phyloP scores from a whole-genome alignment of 495 filamentous ascomycete genomes.

The Chaetomidium leptoderma region DNA sequence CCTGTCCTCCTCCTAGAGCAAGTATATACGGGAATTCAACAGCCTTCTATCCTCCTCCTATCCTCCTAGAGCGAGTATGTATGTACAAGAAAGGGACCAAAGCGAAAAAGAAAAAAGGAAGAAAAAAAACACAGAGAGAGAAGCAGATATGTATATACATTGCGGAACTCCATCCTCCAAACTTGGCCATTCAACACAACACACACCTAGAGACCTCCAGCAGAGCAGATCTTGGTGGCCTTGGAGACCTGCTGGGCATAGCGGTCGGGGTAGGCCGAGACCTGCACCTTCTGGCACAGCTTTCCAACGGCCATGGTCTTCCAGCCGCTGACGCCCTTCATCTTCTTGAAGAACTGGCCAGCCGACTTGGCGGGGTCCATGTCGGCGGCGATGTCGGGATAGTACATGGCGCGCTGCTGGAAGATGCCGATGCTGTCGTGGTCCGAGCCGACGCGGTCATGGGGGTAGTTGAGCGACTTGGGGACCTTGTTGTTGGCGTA shows the following conservation, averaged over 20 bases:
- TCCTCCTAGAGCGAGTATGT: too few relatives aligned
- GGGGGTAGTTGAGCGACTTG: slow-evolving; percentile 1
- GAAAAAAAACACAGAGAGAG: not conserved
- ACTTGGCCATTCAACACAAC: too few relatives aligned
- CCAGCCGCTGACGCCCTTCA: slow-evolving; percentile 4
- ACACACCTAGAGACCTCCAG: not conserved
- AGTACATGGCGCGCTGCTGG: slow-evolving; percentile 7
- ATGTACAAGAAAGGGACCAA: not conserved
- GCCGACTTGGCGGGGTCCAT: not conserved
- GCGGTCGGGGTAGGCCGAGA: not conserved
- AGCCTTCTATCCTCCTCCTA: too few relatives aligned
- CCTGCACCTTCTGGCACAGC: not conserved
- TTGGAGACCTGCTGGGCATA: not conserved
- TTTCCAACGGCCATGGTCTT: not conserved
- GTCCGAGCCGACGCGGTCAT: not conserved
- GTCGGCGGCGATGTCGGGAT: slow-evolving; percentile 5
- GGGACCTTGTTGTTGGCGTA: not conserved
- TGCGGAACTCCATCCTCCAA: too few relatives aligned
- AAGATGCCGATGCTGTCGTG: slow-evolving; percentile 6
- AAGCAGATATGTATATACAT: not conserved
- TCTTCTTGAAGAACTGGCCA: not conserved
- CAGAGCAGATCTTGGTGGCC: not conserved
- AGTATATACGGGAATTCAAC: too few relatives aligned
- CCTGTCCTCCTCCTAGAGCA: too few relatives aligned
- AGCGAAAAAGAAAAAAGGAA: not conserved